Percentiles rank a stretch among this genome's conserved stretches.
Conservation (phyloP, 208 protist genomes). For the Crithidia acanthocephali region DNA sequence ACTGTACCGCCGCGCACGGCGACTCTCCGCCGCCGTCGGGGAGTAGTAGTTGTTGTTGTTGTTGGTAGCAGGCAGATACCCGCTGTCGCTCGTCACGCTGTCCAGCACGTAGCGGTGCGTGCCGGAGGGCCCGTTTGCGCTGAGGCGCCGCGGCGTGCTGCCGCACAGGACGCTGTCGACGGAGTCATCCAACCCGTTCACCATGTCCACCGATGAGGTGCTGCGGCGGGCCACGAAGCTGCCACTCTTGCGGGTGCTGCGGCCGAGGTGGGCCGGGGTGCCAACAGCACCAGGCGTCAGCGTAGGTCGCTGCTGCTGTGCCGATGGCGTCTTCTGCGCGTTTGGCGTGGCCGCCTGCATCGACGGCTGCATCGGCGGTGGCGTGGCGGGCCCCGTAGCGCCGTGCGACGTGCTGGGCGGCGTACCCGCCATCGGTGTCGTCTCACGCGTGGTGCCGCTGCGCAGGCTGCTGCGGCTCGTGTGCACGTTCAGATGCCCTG, state of each 20-base stretch:
- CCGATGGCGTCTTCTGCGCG: too few relatives aligned
- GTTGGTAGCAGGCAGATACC: background rate
- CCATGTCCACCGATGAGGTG: slow-evolving; percentile 16
- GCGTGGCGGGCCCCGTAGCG: background rate
- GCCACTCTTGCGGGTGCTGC: slow-evolving; percentile 8
- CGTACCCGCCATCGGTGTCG: background rate
- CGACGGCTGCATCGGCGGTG: too few relatives aligned
- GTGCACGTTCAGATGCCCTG: background rate
- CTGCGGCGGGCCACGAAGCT: slow-evolving; percentile 13
- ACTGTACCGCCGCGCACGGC: slow-evolving; percentile 15
- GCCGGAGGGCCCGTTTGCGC: background rate
- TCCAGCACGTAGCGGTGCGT: slow-evolving; percentile 19
- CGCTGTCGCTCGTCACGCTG: slow-evolving; percentile 13
- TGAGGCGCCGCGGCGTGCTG: slow-evolving; percentile 7
- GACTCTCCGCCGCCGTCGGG: background rate
- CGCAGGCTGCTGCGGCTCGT: slow-evolving; percentile 14
- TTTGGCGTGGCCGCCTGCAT: background rate
- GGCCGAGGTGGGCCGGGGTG: slow-evolving; percentile 2
- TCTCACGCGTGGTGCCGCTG: slow-evolving; percentile 7
- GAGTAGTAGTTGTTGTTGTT: background rate
- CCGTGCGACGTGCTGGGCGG: background rate
- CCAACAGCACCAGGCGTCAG: background rate
- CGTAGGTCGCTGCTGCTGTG: background rate
- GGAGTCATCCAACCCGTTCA: slow-evolving; percentile 30
- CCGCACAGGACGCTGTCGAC: slow-evolving; percentile 25